Conservation (phyloP, 306 rosid genomes). For the Medicago ruthenica region DNA sequence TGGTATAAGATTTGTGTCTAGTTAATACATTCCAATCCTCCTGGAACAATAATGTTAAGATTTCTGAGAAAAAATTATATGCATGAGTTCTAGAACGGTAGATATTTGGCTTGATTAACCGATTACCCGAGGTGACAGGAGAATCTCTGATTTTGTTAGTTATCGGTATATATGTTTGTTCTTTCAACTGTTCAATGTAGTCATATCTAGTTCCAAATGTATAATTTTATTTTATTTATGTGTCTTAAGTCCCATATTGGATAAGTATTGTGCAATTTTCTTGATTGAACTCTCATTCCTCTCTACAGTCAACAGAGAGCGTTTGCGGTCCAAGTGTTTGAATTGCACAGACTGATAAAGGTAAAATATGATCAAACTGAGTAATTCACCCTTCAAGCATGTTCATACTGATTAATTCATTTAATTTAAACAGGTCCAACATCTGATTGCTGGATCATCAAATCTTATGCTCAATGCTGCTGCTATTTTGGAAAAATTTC, state of each 20-base stretch:
- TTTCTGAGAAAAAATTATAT: constrained; percentile 32
- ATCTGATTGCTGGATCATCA: constrained; percentile 85
- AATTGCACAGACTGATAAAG: constrained; percentile 77
- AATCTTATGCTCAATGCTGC: constrained; percentile 68
- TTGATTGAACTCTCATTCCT: constrained; percentile 65
- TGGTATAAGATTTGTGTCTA: constrained; percentile 25
- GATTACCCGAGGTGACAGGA: constrained; percentile 12
- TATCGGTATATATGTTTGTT: constrained; percentile 18
- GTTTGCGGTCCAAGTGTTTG: constrained; percentile 79
- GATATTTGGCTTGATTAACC: constrained; percentile 22
- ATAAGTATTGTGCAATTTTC: constrained; percentile 51
- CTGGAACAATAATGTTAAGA: constrained; percentile 13
- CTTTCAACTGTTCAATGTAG: constrained; percentile 20
- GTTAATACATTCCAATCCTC: constrained; percentile 23
- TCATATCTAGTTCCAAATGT: constrained; percentile 34
- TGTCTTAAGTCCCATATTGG: constrained; percentile 33
- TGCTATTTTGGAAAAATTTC: constrained; percentile 64
- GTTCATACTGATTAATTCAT: constrained; percentile 28
- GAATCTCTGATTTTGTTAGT: constrained; percentile 30
- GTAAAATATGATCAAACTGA: constrained; percentile 45
- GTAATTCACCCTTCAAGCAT: not conserved
- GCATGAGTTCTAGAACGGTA: not conserved
- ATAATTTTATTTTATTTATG: constrained; percentile 37
- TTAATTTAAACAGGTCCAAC: constrained; percentile 76
- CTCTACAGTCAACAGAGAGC: constrained; percentile 81